phyloP scores from a whole-genome alignment of 768 basidiomycete genomes.

The Udeniomyces megalosporus region DNA sequence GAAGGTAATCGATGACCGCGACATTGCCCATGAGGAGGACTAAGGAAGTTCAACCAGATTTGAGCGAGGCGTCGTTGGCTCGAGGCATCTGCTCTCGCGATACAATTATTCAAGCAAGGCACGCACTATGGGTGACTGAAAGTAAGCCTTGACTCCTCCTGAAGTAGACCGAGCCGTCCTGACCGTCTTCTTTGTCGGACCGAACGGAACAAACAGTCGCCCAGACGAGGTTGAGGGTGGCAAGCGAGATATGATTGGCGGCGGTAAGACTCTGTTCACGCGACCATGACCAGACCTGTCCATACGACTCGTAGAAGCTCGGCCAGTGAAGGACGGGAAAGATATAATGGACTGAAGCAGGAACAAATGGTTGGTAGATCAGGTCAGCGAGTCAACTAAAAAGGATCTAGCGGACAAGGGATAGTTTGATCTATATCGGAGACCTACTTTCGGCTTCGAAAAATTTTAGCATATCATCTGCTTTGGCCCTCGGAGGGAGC shows the following conservation, averaged over 20 bases:
- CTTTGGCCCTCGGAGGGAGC: not conserved
- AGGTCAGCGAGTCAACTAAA: not conserved
- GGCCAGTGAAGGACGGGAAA: constrained; percentile 3
- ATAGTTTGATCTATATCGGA: not conserved
- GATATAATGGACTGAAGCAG: not conserved
- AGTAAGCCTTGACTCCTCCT: not conserved
- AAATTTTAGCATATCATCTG: not conserved
- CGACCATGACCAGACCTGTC: not conserved
- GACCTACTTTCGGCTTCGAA: not conserved
- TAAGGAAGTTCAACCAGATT: not conserved
- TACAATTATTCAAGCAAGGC: too few relatives aligned
- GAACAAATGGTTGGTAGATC: not conserved
- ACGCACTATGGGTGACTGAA: not conserved
- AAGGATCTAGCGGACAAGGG: not conserved
- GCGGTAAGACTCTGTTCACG: not conserved
- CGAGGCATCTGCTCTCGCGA: too few relatives aligned
- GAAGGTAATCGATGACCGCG: constrained; percentile 3
- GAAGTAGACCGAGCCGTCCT: not conserved
- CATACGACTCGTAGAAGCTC: not conserved
- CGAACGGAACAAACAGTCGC: constrained; percentile 1
- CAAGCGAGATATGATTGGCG: constrained; percentile 5
- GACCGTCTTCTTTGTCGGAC: not conserved
- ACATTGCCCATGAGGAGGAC: constrained; percentile 6
- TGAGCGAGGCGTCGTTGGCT: not conserved
- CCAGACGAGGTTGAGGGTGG: constrained; percentile 1